Evolutionary conservation across 331 rosid genomes (phyloP), one percentile per base, ranked within the genome.

Genomic region (Dryas integrifolia): DNA sequence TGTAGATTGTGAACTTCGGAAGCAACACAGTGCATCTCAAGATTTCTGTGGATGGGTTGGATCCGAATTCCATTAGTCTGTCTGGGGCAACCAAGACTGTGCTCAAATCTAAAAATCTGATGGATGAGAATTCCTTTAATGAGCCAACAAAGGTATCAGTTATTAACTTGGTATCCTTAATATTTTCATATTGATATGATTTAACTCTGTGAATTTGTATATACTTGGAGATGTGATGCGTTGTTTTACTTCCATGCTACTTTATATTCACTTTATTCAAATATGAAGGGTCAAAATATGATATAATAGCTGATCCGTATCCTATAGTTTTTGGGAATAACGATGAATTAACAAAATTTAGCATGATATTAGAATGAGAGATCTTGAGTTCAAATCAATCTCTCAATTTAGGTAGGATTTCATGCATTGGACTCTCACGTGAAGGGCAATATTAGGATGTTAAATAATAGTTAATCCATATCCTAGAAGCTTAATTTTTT

Each of bases 1-100:
- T 63, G 79, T 86, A 94, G 98, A 72, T 86, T 77, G 98, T 94
- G 70, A 94, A 94, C 88, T 86, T 85, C 1, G 96, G 97, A 67
- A 52, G 77, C 79, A 58, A 52, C 76, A 15, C 67, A 1, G 96
- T 86, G 77, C 82, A 80, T 69, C 86, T 94, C 64, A 74, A 69
- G 65, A 80, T 94, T 55, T 69, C 75, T 30, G 56, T 89, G n/a
- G 59, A 60, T 15, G 91, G 90, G 63, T 80, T 91, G 79, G 88
- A 80, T 71, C 78, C 77, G 12, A 85, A 85, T 67, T 65, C 83
- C 67, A 51, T 73, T 45, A 70, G 57, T 45, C 49, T 81, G 51
- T 81, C 90, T 13, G 92, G 92, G 44, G 83, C 92, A 45, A 78
- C 72, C 3, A 79, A 70, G 84, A 86, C 90, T 10, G 79, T 94